These are phyloP conservation scores for Dioscorea cayenensis DNA, from an alignment of 116 monocot genomes.

Conservation along the genomic window DNA sequence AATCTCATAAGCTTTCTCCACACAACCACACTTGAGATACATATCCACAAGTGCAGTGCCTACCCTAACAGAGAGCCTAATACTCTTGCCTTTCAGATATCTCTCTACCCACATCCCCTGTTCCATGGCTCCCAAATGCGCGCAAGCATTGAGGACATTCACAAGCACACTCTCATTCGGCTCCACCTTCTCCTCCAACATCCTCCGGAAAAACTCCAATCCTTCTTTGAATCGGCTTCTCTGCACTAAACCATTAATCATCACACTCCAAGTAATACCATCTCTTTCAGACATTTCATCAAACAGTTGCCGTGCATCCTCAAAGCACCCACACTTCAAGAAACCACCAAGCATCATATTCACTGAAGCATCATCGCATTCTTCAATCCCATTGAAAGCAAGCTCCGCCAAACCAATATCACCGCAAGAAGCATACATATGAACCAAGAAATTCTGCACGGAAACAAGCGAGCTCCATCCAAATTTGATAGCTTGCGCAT, in stretches of 20 bases:
- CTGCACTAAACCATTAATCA: conserved; percentile 29
- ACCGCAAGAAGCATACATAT: conserved; percentile 16
- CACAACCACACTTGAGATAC: conserved; percentile 34
- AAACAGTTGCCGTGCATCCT: conserved; percentile 19
- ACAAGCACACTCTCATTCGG: conserved; percentile 18
- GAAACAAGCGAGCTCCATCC: conserved; percentile 6
- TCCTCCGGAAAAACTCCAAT: conserved; percentile 23
- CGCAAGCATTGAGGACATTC: conserved; percentile 28
- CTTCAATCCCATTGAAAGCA: conserved; percentile 11
- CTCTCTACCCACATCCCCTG: conserved; percentile 28
- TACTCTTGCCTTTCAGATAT: conserved; percentile 7
- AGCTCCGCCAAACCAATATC: conserved; percentile 5
- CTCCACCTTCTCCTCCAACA: conserved; percentile 19
- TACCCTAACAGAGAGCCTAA: conserved; percentile 15
- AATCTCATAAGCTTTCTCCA: conserved; percentile 19
- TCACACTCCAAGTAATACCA: conserved; percentile 31
- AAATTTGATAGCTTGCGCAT: conserved; percentile 20
- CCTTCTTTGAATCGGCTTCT: conserved; percentile 13
- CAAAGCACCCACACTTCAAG: conserved; percentile 16
- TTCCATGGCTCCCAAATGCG: conserved; percentile 23
- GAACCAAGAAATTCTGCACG: conserved; percentile 19
- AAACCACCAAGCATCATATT: conserved; percentile 27
- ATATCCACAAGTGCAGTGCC: conserved; percentile 42
- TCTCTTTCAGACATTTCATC: conserved; percentile 16
- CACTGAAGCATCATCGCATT: conserved; percentile 10